Base-by-base conservation (phyloP, 768 basidiomycete genomes). In the Leccinum disarticulatum region DNA sequence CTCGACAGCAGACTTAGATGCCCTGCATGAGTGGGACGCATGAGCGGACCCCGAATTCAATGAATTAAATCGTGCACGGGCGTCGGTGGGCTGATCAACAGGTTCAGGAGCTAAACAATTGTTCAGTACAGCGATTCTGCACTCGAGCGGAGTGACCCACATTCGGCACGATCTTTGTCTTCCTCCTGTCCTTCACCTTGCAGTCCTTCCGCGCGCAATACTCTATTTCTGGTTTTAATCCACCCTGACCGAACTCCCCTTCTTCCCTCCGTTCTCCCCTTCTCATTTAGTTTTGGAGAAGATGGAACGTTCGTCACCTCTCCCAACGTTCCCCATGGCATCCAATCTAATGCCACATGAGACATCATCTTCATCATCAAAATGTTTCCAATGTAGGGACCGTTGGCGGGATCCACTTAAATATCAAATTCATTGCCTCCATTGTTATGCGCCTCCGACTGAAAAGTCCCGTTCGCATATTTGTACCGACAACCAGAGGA, bases 121-220 rank as follows among this genome's bases (percentile, higher is more conserved):
- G 17, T 17, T 74, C 27, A 68, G 52, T 10, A 47, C 3, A 9
- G 13, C 13, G 17, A 53, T 54, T 22, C 0, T 56, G 35, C 43
- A 31, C 14, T 15, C 11, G 13, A 52, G 19, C 19, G 1, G 11
- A 49, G 15, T 0, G 4, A 61, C 63, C 63, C 49, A 73, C 72
- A 56, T 60, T 76, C 76, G 25, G 75, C 73, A 55, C 77, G 75
- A 48, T 77, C 77, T 61, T 71, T 73, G 2, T 68, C 61, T 62
- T 31, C 31, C 31, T 31, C 9, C 31, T 11, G 31, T 31, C 10
- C 31, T 83, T 83, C 66, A 86, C 86, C 70, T 90, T 89, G 17
- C 83, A 85, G 57, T 89, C 90, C 68, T 86, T 13, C 88, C 87
- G 17, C 88, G 76, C 6, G 88, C 85, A 31, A 31, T 31, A 11